Base-by-base conservation (phyloP, 2,329 filamentous ascomycete species). In the Sclerotinia trifoliorum region DNA sequence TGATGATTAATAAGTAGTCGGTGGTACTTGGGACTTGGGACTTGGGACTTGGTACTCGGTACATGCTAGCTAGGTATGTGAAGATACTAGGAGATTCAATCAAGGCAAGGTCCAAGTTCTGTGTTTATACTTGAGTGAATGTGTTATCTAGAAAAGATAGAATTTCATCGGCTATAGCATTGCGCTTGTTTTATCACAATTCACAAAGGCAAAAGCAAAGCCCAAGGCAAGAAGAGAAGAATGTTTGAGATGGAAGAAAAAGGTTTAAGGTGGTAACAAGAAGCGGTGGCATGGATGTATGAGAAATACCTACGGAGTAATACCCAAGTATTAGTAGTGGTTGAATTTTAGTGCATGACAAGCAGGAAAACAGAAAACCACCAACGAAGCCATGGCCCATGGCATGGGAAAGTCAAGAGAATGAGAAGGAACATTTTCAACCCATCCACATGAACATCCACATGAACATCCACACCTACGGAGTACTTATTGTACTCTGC, bases 231-330 rank as follows among this genome's bases (percentile, higher is more conserved):
- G 52, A 42, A 57, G 32, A 8, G 7, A 35, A 55, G 52, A 55
- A 19, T 15, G 7, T 32, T 32, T 55, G 52, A 55, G 52, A 55
- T 55, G 8, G 21, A 42, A 15, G 21, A 11, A 57, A n/a, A 49
- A 49, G 3, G 21, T 49, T 21, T 3, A 21, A 49, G 19, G 3
- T 49, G 46, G 46, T 49, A 49, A 49, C 46, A 49, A 49, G 21
- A 49, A 42, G 55, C 55, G 55, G 55, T 26, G 35, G 35, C 55
- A 57, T 57, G 55, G 54, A 29, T 61, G 42, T 48, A 8, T 29
- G 6, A 35, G 19, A 19, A 17, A n/a, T 32, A 35, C 26, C 26
- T 32, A 54, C 52, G 32, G 32, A 32, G 26, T 32, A 26, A 55
- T 35, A 29, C 10, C 51, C 6, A 32, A 32, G 32, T 32, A 32